Percentiles rank a stretch among this genome's conserved stretches.
Conservation (phyloP, 768 basidiomycete genomes). For the Termitomyces sp. region DNA sequence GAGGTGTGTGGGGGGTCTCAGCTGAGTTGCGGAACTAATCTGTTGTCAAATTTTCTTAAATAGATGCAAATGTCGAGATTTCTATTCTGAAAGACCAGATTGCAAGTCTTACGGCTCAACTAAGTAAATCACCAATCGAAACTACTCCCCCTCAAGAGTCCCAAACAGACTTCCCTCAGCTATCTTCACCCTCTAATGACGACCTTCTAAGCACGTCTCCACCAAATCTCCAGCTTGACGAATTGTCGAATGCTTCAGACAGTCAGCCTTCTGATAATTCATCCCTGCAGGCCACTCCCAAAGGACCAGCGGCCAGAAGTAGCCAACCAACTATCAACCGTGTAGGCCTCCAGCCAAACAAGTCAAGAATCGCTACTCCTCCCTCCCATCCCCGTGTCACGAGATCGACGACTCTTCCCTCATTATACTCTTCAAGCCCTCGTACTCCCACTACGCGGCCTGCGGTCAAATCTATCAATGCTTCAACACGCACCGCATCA, state of each 20-base stretch:
- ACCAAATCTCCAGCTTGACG: constrained; percentile 56
- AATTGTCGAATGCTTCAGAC: constrained; percentile 46
- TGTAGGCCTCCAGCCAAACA: constrained; percentile 44
- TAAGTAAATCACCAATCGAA: constrained; percentile 22
- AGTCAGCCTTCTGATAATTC: constrained; percentile 31
- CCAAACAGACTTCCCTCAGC: constrained; percentile 24
- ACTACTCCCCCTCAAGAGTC: constrained; percentile 30
- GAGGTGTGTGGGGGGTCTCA: constrained; percentile 53
- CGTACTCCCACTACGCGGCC: constrained; percentile 42
- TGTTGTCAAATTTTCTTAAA: constrained; percentile 13
- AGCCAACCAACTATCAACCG: constrained; percentile 47
- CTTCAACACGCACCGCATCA: constrained; percentile 37
- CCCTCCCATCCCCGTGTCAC: constrained; percentile 38
- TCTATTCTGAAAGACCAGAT: constrained; percentile 75
- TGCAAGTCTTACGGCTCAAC: constrained; percentile 33
- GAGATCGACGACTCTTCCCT: constrained; percentile 57
- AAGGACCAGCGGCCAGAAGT: constrained; percentile 31
- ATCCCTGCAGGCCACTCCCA: constrained; percentile 38
- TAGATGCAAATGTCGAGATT: constrained; percentile 85
- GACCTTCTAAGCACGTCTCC: constrained; percentile 57
- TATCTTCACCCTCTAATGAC: constrained; percentile 42
- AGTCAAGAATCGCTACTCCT: constrained; percentile 42
- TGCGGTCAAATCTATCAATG: constrained; percentile 31
- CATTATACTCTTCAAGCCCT: constrained; percentile 44
- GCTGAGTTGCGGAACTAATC: neutral